Evolutionary conservation across 2,329 filamentous ascomycete species (phyloP).

Genomic region (Aspergillus jensenii): DNA sequence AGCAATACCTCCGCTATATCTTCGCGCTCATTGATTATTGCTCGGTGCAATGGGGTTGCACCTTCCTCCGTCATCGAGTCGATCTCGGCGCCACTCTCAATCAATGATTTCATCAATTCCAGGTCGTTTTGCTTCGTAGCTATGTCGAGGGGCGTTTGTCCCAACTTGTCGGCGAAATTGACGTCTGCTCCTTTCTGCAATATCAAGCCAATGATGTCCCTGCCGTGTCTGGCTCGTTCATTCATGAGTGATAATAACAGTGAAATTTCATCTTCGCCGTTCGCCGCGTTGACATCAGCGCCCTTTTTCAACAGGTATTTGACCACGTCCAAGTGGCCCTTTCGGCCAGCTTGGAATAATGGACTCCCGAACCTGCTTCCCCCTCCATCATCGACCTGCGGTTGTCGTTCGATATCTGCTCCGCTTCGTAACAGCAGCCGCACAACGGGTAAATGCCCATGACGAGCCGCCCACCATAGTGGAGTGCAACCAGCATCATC

Average conservation of each 20-base stretch:
- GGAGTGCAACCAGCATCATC: conserved; percentile 21
- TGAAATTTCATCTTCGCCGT: conserved; percentile 18
- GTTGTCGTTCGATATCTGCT: conserved; percentile 18
- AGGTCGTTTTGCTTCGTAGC: conserved; percentile 18
- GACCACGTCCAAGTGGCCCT: conserved; percentile 25
- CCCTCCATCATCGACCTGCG: conserved; percentile 1
- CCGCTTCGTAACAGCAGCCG: conserved; percentile 21
- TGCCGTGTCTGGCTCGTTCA: conserved; percentile 19
- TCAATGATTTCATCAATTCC: conserved; percentile 15
- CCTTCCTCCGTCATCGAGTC: conserved; percentile 19
- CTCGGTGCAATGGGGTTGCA: conserved; percentile 22
- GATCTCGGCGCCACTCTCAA: conserved; percentile 16
- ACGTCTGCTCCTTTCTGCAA: conserved; percentile 25
- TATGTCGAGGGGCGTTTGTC: conserved; percentile 22
- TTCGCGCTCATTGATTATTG: conserved; percentile 23
- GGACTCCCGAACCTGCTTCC: conserved; percentile 16
- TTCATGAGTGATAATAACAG: conserved; percentile 18
- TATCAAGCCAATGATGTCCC: conserved; percentile 20
- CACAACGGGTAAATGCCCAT: conserved; percentile 20
- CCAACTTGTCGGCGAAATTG: conserved; percentile 19
- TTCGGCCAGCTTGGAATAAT: conserved; percentile 23
- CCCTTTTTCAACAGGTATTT: conserved; percentile 27
- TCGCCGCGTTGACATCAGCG: conserved; percentile 21
- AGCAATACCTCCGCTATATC: conserved; percentile 26
- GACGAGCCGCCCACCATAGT: conserved; percentile 23